Evolutionary conservation across 2,329 filamentous ascomycete genomes (phyloP), one percentile per base, ranked within the genome.

Genomic region (Ceratocystis variospora): DNA sequence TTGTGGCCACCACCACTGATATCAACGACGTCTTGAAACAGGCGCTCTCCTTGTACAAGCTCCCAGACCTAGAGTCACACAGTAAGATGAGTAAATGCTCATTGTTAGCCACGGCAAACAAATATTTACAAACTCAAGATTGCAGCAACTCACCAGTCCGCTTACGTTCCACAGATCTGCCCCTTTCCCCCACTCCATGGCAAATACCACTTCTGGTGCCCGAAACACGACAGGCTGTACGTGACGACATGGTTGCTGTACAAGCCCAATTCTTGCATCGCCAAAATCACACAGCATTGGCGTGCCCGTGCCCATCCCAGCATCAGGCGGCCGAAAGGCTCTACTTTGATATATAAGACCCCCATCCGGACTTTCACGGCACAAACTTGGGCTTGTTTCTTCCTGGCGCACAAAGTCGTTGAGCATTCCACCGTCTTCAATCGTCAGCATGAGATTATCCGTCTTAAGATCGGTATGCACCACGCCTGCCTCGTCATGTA

Each of bases 361-460:
- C 15, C 28, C 55, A 19, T 59, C 45, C 2, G 45, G 62, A 5
- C 62, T 44, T 28, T 22, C 17, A 6, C 65, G 45, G 3, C 65
- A 28, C 37, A 37, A 28, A 15, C 50, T 63, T 6, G 67, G 67
- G 7, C 28, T 46, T 15, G 22, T 31, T 12, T 33, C 33, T 37
- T 67, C 61, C 19, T 44, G 44, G 5, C 53, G 62, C 25, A 45
- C 57, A 63, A 65, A 68, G 46, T 68, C 65, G 22, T 33, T 64
- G 1, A 67, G 55, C 28, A 68, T 63, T 22, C 65, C 59, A 8
- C 63, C 65, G 48, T 68, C 67, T 17, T 68, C 67, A 25, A 68
- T 62, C 0, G 65, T 67, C 45, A 68, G 62, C 67, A 68, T 67
- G 25, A 68, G 45, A 31, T 68, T 68, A 22, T 68, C 67, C 44